These are phyloP conservation scores for Penicillium simplicissimum DNA, from an alignment of 495 filamentous ascomycete genomes.

Conservation along the genomic window DNA sequence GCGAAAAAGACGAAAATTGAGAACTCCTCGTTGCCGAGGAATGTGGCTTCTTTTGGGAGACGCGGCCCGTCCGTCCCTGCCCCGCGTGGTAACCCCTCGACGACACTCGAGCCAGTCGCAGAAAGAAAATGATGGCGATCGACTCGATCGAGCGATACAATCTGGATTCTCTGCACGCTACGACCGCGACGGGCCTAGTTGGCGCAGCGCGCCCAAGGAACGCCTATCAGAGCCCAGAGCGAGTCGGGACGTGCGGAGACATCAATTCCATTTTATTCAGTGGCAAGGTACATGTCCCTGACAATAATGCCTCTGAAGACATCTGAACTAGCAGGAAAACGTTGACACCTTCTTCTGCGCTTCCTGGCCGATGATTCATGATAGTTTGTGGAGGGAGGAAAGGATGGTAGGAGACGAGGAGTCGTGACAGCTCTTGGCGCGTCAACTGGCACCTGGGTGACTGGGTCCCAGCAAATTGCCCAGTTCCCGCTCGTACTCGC, in stretches of 20 bases:
- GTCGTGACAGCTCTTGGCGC: not conserved
- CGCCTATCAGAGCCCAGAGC: constrained; percentile 13
- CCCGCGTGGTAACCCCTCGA: constrained; percentile 18
- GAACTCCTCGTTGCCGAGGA: not conserved
- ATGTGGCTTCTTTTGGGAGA: constrained; percentile 3
- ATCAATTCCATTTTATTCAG: not conserved
- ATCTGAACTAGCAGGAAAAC: not conserved
- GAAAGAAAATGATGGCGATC: constrained; percentile 23
- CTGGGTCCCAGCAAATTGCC: not conserved
- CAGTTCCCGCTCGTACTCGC: not conserved
- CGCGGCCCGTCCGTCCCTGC: constrained; percentile 2
- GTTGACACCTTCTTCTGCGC: not conserved
- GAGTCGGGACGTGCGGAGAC: constrained; percentile 4
- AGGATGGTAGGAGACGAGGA: not conserved
- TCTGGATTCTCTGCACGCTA: constrained; percentile 13
- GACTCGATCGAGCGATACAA: constrained; percentile 21
- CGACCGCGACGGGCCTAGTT: constrained; percentile 20
- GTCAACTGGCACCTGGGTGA: not conserved
- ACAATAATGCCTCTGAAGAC: not conserved
- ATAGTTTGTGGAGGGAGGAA: too few relatives aligned
- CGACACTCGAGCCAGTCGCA: constrained; percentile 18
- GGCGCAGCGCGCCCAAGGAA: not conserved
- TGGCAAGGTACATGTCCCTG: not conserved
- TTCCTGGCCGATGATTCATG: not conserved
- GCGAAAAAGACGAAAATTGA: not conserved